Percentiles rank a stretch among this genome's conserved stretches.
phyloP scores from a whole-genome alignment of 2,329 filamentous ascomycete species.

The Gyromitra esculenta region DNA sequence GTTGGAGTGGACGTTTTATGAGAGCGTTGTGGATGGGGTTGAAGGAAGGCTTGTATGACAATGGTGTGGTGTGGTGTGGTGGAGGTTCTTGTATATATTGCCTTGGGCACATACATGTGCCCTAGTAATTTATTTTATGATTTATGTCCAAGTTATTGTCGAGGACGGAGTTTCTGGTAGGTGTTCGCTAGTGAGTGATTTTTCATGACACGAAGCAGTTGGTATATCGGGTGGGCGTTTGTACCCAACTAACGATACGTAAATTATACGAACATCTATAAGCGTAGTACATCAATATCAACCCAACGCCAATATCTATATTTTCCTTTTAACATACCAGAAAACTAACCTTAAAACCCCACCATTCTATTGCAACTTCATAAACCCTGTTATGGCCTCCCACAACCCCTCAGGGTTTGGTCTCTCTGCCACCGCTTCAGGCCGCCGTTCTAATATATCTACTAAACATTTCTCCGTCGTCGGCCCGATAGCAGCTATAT shows the following conservation, averaged over 20 bases:
- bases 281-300: background rate
- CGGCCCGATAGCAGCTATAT: conserved; percentile 88
- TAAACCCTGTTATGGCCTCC: conserved; percentile 70
- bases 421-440: conserved; percentile 81
- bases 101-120: background rate
- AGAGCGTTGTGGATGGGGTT: conserved; percentile 15
- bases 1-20: conserved; percentile 28
- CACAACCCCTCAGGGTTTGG: conserved; percentile 84
- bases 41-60: conserved; percentile 33
- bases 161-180: background rate
- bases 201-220: conserved; percentile 11
- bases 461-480: conserved; percentile 83
- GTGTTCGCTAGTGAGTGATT: background rate
- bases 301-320: conserved; percentile 5
- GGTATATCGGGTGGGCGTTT: background rate
- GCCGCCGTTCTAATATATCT: conserved; percentile 71
- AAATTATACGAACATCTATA: background rate
- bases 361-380: conserved; percentile 6
- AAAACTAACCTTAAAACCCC: background rate
- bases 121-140: background rate
- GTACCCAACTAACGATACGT: background rate
- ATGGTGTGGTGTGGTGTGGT: background rate
- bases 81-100: background rate
- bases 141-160: background rate
- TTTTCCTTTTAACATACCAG: background rate